phyloP scores from a whole-genome alignment of 1,139 yeast genomes.

The Debaryomycetaceae sp. region DNA sequence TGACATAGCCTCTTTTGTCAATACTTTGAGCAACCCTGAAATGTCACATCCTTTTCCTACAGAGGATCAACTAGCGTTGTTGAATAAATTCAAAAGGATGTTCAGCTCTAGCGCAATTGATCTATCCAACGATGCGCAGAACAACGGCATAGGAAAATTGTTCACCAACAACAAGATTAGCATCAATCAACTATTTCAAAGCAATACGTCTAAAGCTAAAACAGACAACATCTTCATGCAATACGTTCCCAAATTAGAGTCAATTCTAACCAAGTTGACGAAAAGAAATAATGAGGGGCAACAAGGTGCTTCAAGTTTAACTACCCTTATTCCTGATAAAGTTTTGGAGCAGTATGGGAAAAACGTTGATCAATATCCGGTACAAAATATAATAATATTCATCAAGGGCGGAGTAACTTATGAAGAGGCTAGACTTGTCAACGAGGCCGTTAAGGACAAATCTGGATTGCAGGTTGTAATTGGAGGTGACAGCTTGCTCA shows the following conservation, averaged over 20 bases:
- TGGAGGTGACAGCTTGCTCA: conserved; percentile 75
- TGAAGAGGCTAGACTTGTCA: conserved; percentile 83
- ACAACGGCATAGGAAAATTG: conserved; percentile 19
- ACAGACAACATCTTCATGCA: conserved; percentile 55
- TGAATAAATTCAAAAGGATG: conserved; percentile 27
- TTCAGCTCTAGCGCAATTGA: conserved; percentile 13
- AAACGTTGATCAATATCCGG: conserved; percentile 20
- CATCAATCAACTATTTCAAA: conserved; percentile 24
- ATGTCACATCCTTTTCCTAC: conserved; percentile 30
- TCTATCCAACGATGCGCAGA: conserved; percentile 10
- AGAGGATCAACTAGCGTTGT: conserved; percentile 27
- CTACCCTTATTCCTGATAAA: conserved; percentile 43
- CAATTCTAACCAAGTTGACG: conserved; percentile 24
- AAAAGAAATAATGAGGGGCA: conserved; percentile 10
- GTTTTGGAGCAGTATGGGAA: conserved; percentile 33
- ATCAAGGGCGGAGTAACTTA: conserved; percentile 89
- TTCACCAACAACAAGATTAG: conserved; percentile 26
- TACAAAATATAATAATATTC: conserved; percentile 78
- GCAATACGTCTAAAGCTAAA: conserved; percentile 18
- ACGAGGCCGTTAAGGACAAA: conserved; percentile 61
- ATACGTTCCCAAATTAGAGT: conserved; percentile 73
- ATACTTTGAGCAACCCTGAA: conserved; percentile 26
- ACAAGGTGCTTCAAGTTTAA: conserved; percentile 7
- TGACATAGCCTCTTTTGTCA: conserved; percentile 19
- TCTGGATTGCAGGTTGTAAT: conserved; percentile 49